Base-by-base conservation (phyloP, 495 filamentous ascomycete species). In the Tricharina praecox region DNA sequence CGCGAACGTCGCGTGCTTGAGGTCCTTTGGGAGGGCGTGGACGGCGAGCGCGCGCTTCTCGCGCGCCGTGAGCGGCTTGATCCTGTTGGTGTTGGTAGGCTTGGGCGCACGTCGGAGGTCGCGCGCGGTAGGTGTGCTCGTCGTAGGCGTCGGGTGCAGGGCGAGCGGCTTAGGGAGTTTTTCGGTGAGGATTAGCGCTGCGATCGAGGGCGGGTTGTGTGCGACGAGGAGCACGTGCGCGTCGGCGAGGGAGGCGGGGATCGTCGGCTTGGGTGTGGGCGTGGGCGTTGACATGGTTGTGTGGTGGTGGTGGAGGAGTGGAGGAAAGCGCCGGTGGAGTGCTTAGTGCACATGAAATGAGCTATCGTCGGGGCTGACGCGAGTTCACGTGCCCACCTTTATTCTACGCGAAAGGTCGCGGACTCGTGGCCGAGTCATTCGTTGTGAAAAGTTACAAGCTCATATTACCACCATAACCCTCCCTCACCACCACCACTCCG, bases 121-220 rank as follows among this genome's bases (percentile, higher is more conserved):
- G 50, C 83, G 80, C 39, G 77, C 77, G 61, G 81, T 73, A 20
- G 79, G 10, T 4, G 39, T 25, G 5, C 8, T 8, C 26, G 43
- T 23, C 8, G 25, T 7, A 28, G 25, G 11, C 10, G 43, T 78
- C 11, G 85, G 77, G 33, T 75, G 73, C 0, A 95, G 76, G 62
- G 75, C 75, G 52, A 97, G 77, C 0, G 85, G 83, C 50, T 84
- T 84, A 52, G 81, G 75, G 59, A 95, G 70, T 62, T 85, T 84
- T 45, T 90, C 80, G 47, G 72, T 69, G 69, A 82, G 84, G 67
- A 93, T 80, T 4, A 71, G 66, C 8, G 64, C 61, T 18, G 83
- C 77, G 47, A 71, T 75, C 35, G 74, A 69, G 18, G 84, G 75
- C 25, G 78, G 74, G 67, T 90, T 81, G 18, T 83, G 83, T 13